Base-by-base conservation (phyloP, 164 flowering plant species). In the Cinnamomum micranthum region DNA sequence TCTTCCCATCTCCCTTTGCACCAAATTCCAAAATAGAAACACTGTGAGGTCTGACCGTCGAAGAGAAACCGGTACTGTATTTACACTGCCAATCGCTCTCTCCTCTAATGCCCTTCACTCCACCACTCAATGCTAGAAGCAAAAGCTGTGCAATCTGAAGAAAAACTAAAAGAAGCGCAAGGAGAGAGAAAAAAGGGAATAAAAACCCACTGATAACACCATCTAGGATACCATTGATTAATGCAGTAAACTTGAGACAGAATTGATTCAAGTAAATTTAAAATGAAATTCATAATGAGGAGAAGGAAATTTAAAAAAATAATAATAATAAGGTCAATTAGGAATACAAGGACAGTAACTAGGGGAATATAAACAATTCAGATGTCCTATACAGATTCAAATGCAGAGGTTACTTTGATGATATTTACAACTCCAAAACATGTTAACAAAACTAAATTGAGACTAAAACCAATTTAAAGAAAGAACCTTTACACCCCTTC, bases 1-100 rank as follows among this genome's bases (percentile, higher is more conserved):
- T 91, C 84, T 88, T 89, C 55, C 99, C 99, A 79, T 95, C 98
- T 41, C 97, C 98, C 69, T 92, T 94, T 19, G 98, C 99, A 17
- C 99, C 99, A 80, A 95, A 95, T 81, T 95, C 99, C 55, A 75
- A 71, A 33, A 95, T 94, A 9, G 98, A 93, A 10, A 95, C 97
- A 84, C 95, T 95, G 82, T 93, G 98, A 69, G 98, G 97, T 75
- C 99, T 85, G 1, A 93, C 88, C 1, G 79, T 77, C 75, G 89
- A 82, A 2, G 79, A 78, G 74, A 90, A 83, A 55, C 78, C 77
- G 65, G 69, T 81, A 68, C 80, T 79, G 35, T 75, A 70, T 41
- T 85, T 79, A 76, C 99, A 95, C 41, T 74, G 79, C 50, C 85
- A 86, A 28, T 73, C 82, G 58, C 50, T 71, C 51, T 77, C 47